These are phyloP conservation scores for Cylindrotheca closterium DNA, from an alignment of 108 stramenopile genomes.

Conservation along the genomic window DNA sequence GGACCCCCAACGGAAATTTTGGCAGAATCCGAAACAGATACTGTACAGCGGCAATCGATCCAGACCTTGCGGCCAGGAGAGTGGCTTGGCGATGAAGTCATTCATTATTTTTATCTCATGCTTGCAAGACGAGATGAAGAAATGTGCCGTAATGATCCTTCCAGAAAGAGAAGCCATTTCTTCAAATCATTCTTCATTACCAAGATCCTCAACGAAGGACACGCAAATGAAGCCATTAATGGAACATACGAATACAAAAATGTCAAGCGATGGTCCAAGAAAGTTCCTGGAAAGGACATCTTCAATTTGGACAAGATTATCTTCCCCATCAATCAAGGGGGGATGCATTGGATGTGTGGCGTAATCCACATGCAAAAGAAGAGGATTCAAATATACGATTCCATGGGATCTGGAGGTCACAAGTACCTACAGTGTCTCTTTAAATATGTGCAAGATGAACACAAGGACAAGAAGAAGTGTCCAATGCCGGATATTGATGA, in stretches of 20 bases:
- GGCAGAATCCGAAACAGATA: slow-evolving; percentile 64
- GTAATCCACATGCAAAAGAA: slow-evolving; percentile 89
- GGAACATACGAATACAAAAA: slow-evolving; percentile 89
- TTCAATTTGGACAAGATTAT: slow-evolving; percentile 91
- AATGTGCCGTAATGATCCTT: slow-evolving; percentile 56
- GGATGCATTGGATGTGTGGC: slow-evolving; percentile 92
- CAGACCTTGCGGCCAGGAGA: slow-evolving; percentile 63
- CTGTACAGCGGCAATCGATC: slow-evolving; percentile 66
- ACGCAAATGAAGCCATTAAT: slow-evolving; percentile 21
- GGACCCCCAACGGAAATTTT: slow-evolving; percentile 53
- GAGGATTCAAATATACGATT: slow-evolving; percentile 80
- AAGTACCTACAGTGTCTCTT: slow-evolving; percentile 65
- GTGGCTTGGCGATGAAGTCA: slow-evolving; percentile 98
- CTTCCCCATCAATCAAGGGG: slow-evolving; percentile 86
- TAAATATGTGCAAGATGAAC: slow-evolving; percentile 84
- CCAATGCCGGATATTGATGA: slow-evolving; percentile 61
- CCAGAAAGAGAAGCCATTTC: slow-evolving; percentile 79
- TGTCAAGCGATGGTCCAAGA: slow-evolving; percentile 91
- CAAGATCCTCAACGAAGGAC: slow-evolving; percentile 83
- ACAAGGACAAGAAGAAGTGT: slow-evolving; percentile 66
- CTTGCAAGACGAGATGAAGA: slow-evolving; percentile 79
- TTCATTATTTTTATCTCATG: slow-evolving; percentile 91
- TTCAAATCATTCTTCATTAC: slow-evolving; percentile 96
- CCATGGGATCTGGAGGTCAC: slow-evolving; percentile 57
- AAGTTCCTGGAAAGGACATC: slow-evolving; percentile 90